Conservation (phyloP, 2,329 filamentous ascomycete genomes). For the Cladosporium sp. region DNA sequence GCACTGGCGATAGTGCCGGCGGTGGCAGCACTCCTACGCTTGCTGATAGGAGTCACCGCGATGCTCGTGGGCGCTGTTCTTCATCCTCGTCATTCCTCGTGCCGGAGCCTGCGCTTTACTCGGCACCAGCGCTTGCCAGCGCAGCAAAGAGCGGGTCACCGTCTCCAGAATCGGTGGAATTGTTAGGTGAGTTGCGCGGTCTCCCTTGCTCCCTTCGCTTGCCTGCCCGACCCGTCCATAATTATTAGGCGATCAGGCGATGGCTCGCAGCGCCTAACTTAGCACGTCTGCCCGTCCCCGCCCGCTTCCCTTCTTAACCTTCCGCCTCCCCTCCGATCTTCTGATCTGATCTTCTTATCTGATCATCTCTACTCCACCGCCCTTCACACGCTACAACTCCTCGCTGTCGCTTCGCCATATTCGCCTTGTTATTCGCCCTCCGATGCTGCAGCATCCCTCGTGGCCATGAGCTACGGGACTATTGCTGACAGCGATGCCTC, state of each 20-base stretch:
- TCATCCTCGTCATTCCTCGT: not conserved
- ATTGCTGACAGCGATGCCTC: constrained; percentile 9
- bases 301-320: not conserved
- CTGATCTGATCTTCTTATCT: constrained; percentile 5
- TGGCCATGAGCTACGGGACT: constrained; percentile 14
- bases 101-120: not conserved
- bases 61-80: not conserved
- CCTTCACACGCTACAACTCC: not conserved
- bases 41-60: not conserved
- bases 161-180: not conserved
- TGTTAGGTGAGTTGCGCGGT: not conserved
- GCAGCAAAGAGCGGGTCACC: not conserved
- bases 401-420: not conserved
- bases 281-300: not conserved
- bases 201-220: not conserved
- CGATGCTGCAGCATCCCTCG: constrained; percentile 4
- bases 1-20: not conserved
- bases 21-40: not conserved
- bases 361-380: not conserved
- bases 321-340: not conserved
- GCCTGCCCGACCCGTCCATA: not conserved
- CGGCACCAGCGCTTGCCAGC: not conserved
- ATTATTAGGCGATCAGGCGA: not conserved
- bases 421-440: not conserved
- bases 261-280: not conserved